Evolutionary conservation across 1,139 yeast genomes (phyloP), one percentile per base, ranked within the genome.

Genomic region (Hyphopichia buzzinii): DNA sequence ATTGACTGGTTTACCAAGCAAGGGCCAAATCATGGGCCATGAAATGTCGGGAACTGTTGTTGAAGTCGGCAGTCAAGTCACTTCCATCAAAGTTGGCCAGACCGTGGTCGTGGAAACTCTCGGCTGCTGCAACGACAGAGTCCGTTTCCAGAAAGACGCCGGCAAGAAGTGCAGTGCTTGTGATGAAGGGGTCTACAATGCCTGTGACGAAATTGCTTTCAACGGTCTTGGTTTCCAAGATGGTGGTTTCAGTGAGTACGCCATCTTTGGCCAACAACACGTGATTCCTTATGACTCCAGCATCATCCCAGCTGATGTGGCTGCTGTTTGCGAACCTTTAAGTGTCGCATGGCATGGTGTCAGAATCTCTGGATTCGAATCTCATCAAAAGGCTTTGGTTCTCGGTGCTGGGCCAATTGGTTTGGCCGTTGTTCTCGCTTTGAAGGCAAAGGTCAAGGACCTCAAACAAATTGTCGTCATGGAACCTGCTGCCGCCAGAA

Each of bases 341-440:
- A 59, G 80, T 1, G 83, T 77, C 15, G 74, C 79, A 10, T 77
- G 80, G 79, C 83, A 77, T 50, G 83, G 81, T 1, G 74, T 75
- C 26, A 62, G 67, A 34, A 55, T 67, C 13, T 59, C 77, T 0
- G 55, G 55, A n/a, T 65, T 76, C 46, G 50, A 26, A 78, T 13
- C 33, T 5, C 4, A 77, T 27, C 59, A 65, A 15, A 56, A 67
- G 8, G 79, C 74, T 6, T 47, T 75, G 13, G 69, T 75, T 24
- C 54, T 79, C 3, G 83, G 84, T 26, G 77, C 79, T 34, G 85
- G 85, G 4, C 83, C 84, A 21, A 79, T 79, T 50, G 85, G 85
- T 2, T 55, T 79, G 29, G 76, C 80, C 17, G 68, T 80, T 1
- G 62, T 78, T 23, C 56, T 78, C 34, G 82, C 82, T 1, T 60